Evolutionary conservation across 2,329 filamentous ascomycete genomes (phyloP), one percentile per base, ranked within the genome.

Genomic region (Cordyceps sp.): DNA sequence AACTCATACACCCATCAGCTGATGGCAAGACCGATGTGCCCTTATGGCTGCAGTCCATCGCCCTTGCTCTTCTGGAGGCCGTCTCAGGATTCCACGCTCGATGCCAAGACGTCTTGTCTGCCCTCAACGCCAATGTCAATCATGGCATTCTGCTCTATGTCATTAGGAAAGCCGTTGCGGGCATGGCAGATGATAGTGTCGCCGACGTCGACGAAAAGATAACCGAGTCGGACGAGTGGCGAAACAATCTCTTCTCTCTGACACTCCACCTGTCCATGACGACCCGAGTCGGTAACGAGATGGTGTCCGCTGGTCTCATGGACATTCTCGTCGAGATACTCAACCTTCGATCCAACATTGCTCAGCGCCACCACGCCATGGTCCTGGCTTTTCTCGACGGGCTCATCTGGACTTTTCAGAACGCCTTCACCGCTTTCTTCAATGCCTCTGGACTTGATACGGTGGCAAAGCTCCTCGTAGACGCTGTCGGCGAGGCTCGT

Each of bases 101-200:
- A 47, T 71, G 78, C 20, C 62, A 73, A 22, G 90, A 98, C 50
- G 78, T 98, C 17, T 76, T 85, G 39, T 76, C 83, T 26, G 85
- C 90, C n/a, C 62, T 99, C 26, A 93, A 85, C 46, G 83, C 92
- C 33, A 93, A 88, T 43, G 88, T 96, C 24, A 96, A 93, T 45
- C 92, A 98, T 45, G 92, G 90, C 12, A 79, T 96, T 20, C 66
- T 99, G 28, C 78, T 96, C 42, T 96, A 94, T 47, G 71, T 94
- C 42, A 78, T 93, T 31, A 73, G 88, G 34, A 94, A 93, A 54
- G 82, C 85, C 9, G 81, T 96, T 35, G 77, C 78, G 14, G 81
- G 85, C 39, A 78, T 98, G 58, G 73, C 67, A 35, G 61, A 61
- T 14, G 65, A 73, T 36, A 59, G 62, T 30, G 35, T 41, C 6